Conservation (phyloP, 2,329 filamentous ascomycete species). For the Sporothrix schenckii region DNA sequence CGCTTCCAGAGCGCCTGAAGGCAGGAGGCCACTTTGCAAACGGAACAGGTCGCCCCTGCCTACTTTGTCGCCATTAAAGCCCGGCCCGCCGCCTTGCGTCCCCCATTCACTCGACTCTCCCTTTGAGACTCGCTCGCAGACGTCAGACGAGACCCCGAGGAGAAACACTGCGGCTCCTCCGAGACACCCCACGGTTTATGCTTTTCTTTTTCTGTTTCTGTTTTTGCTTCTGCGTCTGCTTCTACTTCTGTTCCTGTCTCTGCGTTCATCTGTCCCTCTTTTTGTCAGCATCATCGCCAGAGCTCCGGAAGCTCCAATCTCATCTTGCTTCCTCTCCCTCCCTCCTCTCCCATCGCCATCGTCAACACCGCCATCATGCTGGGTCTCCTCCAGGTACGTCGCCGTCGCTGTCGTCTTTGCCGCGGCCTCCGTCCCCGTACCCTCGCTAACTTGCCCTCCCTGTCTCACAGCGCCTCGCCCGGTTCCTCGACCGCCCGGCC, state of each 20-base stretch:
- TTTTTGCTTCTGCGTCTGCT: background rate
- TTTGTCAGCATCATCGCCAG: background rate
- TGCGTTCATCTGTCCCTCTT: background rate
- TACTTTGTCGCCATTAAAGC: constrained; percentile 1
- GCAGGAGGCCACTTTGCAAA: constrained; percentile 26
- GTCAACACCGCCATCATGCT: constrained; percentile 41
- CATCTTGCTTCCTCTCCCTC: background rate
- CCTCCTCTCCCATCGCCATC: constrained; percentile 12
- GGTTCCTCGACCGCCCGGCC: constrained; percentile 83
- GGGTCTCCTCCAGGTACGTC: constrained; percentile 51
- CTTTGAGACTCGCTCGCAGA: background rate
- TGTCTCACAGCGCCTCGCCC: constrained; percentile 68
- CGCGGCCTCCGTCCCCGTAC: background rate
- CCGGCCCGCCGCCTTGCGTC: constrained; percentile 1
- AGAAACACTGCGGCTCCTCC: constrained; percentile 8
- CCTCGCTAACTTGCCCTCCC: background rate
- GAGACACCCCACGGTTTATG: constrained; percentile 1
- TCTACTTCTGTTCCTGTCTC: background rate
- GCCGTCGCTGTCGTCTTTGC: background rate
- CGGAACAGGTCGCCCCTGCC: constrained; percentile 22
- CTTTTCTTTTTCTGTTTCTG: background rate
- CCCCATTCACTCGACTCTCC: background rate
- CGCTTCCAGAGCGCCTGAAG: background rate
- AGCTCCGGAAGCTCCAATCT: background rate
- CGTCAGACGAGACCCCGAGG: constrained; percentile 1